Percentiles rank a stretch among this genome's conserved stretches.
phyloP scores from a whole-genome alignment of 176 grass and related monocot genomes.

The Zea mays region Zm-B73-REFERENCE-NAM-5.0 NC_050097.1:27435501-27436000 shows the following conservation, averaged over 20 bases:
- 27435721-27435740: constrained; percentile 2
- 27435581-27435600: constrained; percentile 1
- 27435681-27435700: constrained; percentile 15
- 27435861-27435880: constrained; percentile 81
- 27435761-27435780: constrained; percentile 51
- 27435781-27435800: constrained; percentile 84
- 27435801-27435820: constrained; percentile 88
- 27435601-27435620: background rate
- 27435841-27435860: constrained; percentile 58
- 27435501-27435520: background rate
- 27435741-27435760: constrained; percentile 35
- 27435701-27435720: background rate
- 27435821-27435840: constrained; percentile 71
- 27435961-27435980: constrained; percentile 78
- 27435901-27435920: constrained; percentile 70
- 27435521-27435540: background rate
- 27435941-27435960: constrained; percentile 86
- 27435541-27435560: background rate
- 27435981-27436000: constrained; percentile 84
- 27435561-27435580: background rate
- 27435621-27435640: background rate
- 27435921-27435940: constrained; percentile 94
- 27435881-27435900: constrained; percentile 80
- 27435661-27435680: background rate
- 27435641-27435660: background rate